Evolutionary conservation across 2,329 filamentous ascomycete species (phyloP).

Genomic region (Sporothrix protearum): DNA sequence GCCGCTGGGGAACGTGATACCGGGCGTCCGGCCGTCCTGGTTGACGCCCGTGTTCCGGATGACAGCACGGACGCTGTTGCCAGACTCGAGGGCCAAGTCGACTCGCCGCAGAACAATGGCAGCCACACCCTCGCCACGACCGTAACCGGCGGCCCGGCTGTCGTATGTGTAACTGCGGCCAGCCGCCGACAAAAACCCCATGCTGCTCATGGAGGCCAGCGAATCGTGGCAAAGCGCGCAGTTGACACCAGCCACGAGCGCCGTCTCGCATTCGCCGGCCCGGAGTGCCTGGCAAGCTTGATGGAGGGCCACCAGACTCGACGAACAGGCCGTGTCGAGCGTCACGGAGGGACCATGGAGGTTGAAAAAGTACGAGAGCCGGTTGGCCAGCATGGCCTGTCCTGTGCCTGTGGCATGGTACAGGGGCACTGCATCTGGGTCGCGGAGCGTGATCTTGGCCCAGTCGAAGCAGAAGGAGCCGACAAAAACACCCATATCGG

Average conservation of each 20-base stretch:
- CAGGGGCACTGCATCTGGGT: slow-evolving; percentile 31
- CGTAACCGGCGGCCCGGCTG: slow-evolving; percentile 45
- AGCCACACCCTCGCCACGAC: slow-evolving; percentile 48
- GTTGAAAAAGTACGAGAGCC: slow-evolving; percentile 43
- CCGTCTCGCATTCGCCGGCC: slow-evolving; percentile 26
- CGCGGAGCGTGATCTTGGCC: slow-evolving; percentile 27
- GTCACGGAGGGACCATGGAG: slow-evolving; percentile 42
- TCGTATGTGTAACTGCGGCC: slow-evolving; percentile 38
- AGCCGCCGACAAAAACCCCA: slow-evolving; percentile 43
- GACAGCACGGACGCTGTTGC: slow-evolving; percentile 38
- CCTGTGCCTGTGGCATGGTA: slow-evolving; percentile 38
- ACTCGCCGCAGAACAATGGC: slow-evolving; percentile 45
- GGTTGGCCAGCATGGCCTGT: slow-evolving; percentile 39
- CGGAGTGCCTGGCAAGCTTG: slow-evolving; percentile 36
- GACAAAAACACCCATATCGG: slow-evolving; percentile 28
- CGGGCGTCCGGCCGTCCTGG: slow-evolving; percentile 28
- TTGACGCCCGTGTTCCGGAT: slow-evolving; percentile 29
- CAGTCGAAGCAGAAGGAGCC: slow-evolving; percentile 35
- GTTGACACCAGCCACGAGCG: slow-evolving; percentile 30
- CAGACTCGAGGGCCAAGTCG: slow-evolving; percentile 37
- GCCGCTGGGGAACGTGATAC: slow-evolving; percentile 29
- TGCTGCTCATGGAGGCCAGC: slow-evolving; percentile 44
- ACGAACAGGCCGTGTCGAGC: slow-evolving; percentile 46
- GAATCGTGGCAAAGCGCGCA: slow-evolving; percentile 29
- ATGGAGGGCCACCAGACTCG: slow-evolving; percentile 42